Conservation (phyloP, 2,329 filamentous ascomycete species). For the Alternaria longipes region DNA sequence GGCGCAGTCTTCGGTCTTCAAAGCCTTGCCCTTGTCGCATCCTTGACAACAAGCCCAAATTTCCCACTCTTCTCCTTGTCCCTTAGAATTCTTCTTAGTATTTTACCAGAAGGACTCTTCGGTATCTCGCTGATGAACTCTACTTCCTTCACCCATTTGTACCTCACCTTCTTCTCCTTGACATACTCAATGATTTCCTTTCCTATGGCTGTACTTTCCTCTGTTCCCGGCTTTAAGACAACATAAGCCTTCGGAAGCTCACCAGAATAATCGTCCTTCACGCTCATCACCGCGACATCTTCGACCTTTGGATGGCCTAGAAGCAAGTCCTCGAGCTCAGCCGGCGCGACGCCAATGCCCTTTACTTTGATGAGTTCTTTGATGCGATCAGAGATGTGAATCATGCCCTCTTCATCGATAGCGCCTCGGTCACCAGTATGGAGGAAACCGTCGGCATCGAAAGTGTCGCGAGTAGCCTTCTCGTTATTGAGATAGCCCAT, state of each 20-base stretch:
- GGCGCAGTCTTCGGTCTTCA: too few relatives aligned
- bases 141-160: conserved; percentile 59
- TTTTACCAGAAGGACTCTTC: conserved; percentile 60
- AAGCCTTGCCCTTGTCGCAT: conserved; percentile 47
- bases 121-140: conserved; percentile 59
- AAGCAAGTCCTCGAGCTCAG: conserved; percentile 70
- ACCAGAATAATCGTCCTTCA: conserved; percentile 63
- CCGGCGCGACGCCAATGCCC: conserved; percentile 69
- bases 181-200: conserved; percentile 56
- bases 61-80: conserved; percentile 53
- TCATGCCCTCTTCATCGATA: conserved; percentile 64
- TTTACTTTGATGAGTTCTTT: conserved; percentile 77
- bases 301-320: conserved; percentile 65
- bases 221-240: conserved; percentile 49
- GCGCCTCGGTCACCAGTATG: conserved; percentile 68
- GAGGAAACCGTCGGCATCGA: conserved; percentile 60
- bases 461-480: conserved; percentile 56
- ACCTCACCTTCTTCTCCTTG: conserved; percentile 56
- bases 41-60: conserved; percentile 26
- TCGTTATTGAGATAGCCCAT: conserved; percentile 62
- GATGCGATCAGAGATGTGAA: conserved; percentile 68
- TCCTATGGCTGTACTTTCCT: conserved; percentile 43
- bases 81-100: conserved; percentile 56
- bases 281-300: conserved; percentile 65
- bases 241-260: conserved; percentile 59